Percentiles rank a stretch among this genome's conserved stretches.
Evolutionary conservation across 306 rosid genomes (phyloP).

Genomic region (Astragalus membranaceus): DNA sequence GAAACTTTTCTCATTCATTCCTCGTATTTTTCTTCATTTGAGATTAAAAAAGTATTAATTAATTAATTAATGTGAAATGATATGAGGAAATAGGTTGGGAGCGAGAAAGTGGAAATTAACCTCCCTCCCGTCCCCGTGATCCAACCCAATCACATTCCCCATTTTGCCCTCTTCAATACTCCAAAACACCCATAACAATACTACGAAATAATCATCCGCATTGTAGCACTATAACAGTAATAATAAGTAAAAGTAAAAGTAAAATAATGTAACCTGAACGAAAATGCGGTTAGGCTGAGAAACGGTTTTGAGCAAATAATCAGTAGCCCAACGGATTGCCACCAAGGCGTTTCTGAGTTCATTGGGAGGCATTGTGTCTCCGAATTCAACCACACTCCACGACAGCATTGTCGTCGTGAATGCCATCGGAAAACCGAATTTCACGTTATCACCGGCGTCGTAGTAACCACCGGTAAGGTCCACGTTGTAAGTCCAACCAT

Average conservation of each 20-base stretch:
- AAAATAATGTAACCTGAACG: constrained; percentile 73
- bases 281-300: constrained; percentile 85
- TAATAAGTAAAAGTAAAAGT: neutral
- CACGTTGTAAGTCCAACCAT: constrained; percentile 58
- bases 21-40: no score
- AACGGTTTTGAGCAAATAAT: constrained; percentile 74
- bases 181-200: no score
- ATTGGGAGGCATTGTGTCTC: constrained; percentile 62
- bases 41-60: no score
- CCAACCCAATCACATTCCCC: no score
- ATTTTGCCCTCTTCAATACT: no score
- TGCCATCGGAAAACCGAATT: constrained; percentile 92
- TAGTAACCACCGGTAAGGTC: constrained; percentile 94
- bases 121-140: no score
- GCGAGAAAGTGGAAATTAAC: no score
- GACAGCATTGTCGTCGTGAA: constrained; percentile 89
- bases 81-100: no score
- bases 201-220: no score
- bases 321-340: constrained; percentile 84
- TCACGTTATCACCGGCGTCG: constrained; percentile 92
- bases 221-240: no score
- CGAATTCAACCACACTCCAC: constrained; percentile 92
- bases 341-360: constrained; percentile 53
- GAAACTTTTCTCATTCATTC: no score
- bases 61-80: no score